Conservation (phyloP, 208 protist species). For the Crithidia sp. region DNA sequence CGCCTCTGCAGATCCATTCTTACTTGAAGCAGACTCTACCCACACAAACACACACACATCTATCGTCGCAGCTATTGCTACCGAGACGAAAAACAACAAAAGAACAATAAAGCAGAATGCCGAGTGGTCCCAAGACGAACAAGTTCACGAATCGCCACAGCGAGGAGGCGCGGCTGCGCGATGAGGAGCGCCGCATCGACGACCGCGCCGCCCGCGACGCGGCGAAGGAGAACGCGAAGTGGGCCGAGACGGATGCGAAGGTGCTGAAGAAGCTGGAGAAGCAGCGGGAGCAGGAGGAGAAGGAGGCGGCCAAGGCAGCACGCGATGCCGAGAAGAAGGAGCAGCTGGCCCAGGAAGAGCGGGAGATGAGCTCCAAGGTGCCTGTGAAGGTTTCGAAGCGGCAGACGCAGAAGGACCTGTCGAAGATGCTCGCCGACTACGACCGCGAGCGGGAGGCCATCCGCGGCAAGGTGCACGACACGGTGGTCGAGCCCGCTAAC, state of each 20-base stretch:
- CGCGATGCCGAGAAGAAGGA: conserved; percentile 72
- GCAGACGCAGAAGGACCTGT: conserved; percentile 84
- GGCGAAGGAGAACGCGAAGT: conserved; percentile 74
- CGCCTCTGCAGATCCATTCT: too few relatives aligned
- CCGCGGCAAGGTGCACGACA: conserved; percentile 32
- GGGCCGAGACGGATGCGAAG: conserved; percentile 70
- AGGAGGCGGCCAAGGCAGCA: conserved; percentile 52
- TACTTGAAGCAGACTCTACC: too few relatives aligned
- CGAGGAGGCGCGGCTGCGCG: conserved; percentile 75
- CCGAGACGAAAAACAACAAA: too few relatives aligned
- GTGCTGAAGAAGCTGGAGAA: conserved; percentile 60
- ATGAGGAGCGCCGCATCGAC: conserved; percentile 54
- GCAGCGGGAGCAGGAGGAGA: conserved; percentile 71
- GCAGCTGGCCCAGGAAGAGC: conserved; percentile 75
- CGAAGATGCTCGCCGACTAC: conserved; percentile 86
- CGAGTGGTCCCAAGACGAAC: conserved; percentile 85
- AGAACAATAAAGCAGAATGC: conserved; percentile 40
- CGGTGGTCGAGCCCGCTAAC: conserved; percentile 24
- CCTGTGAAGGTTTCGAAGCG: conserved; percentile 79
- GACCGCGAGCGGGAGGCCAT: conserved; percentile 67
- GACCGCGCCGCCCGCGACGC: conserved; percentile 38
- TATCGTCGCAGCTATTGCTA: too few relatives aligned
- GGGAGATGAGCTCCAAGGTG: conserved; percentile 58
- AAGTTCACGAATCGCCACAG: conserved; percentile 90
- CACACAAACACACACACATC: too few relatives aligned